These are phyloP conservation scores for Begonia peltatifolia DNA, from an alignment of 306 rosid species.

Conservation along the genomic window DNA sequence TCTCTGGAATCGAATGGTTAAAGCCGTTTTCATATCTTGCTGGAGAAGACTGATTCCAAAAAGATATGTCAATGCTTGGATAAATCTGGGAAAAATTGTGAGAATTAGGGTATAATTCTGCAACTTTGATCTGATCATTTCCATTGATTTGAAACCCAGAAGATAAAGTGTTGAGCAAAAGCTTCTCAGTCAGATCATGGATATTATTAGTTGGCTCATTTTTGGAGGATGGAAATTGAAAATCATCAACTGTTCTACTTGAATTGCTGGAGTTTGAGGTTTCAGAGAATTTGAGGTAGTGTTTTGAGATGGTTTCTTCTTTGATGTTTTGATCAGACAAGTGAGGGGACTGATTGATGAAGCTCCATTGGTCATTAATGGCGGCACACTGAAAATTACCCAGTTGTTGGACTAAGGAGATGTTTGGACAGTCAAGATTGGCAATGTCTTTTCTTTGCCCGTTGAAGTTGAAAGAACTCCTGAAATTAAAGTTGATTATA, in stretches of 20 bases:
- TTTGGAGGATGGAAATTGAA: slow-evolving; percentile 11
- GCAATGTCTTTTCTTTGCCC: slow-evolving; percentile 7
- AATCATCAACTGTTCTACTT: slow-evolving; percentile 13
- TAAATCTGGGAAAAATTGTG: slow-evolving; percentile 45
- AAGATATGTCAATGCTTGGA: slow-evolving; percentile 56
- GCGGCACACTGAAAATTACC: slow-evolving; percentile 14
- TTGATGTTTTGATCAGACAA: slow-evolving; percentile 15
- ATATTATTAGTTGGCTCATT: slow-evolving; percentile 18
- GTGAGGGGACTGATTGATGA: slow-evolving; percentile 7
- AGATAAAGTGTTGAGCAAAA: slow-evolving; percentile 37
- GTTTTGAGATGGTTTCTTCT: slow-evolving; percentile 27
- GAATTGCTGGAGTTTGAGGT: slow-evolving; percentile 5
- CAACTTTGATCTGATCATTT: not conserved
- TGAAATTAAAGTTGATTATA: not conserved
- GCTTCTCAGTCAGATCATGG: slow-evolving; percentile 35
- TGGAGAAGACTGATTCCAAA: slow-evolving; percentile 22
- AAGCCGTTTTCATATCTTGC: slow-evolving; percentile 7
- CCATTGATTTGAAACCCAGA: slow-evolving; percentile 12
- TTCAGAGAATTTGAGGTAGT: slow-evolving; percentile 45
- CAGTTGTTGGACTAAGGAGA: slow-evolving; percentile 30
- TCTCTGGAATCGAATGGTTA: slow-evolving; percentile 14
- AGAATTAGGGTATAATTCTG: not conserved
- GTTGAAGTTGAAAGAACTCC: not conserved
- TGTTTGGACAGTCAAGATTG: slow-evolving; percentile 6
- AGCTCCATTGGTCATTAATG: slow-evolving; percentile 11